Conservation (phyloP, 2,329 filamentous ascomycete species). For the Metarhizium guizhouense region DNA sequence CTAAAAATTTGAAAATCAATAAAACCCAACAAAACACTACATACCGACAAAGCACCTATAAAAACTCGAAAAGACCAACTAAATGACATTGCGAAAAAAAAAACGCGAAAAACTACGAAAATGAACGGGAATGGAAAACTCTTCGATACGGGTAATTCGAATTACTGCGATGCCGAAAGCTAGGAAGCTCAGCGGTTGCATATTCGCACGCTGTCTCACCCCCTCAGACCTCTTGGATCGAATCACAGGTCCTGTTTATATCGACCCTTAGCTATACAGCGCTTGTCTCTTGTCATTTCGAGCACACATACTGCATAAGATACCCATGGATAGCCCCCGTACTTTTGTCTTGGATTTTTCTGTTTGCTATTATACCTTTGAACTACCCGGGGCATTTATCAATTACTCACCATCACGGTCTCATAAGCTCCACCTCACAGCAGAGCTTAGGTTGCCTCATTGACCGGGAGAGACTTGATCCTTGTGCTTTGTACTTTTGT, state of each 20-base stretch:
- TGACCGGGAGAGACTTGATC: background rate
- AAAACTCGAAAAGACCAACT: constrained; percentile 8
- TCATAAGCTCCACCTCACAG: background rate
- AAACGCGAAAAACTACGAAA: constrained; percentile 4
- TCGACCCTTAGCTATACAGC: background rate
- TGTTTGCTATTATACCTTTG: background rate
- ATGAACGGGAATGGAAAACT: constrained; percentile 5
- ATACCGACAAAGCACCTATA: background rate
- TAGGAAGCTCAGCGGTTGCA: background rate
- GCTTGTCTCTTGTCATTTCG: background rate
- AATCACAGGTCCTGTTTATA: background rate
- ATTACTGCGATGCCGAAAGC: background rate
- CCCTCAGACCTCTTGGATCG: background rate
- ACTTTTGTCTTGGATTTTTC: background rate
- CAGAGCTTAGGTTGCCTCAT: background rate
- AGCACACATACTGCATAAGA: constrained; percentile 14
- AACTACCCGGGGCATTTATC: background rate
- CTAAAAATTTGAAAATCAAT: background rate
- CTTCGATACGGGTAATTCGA: constrained; percentile 7
- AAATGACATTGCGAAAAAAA: constrained; percentile 8
- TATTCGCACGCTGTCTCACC: background rate
- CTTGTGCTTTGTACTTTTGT: background rate
- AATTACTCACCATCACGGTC: background rate
- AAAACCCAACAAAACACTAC: constrained; percentile 2
- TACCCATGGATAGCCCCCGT: constrained; percentile 9